Evolutionary conservation across 306 rosid species (phyloP), one percentile per base, ranked within the genome.

Genomic region (Comarum palustre): DNA sequence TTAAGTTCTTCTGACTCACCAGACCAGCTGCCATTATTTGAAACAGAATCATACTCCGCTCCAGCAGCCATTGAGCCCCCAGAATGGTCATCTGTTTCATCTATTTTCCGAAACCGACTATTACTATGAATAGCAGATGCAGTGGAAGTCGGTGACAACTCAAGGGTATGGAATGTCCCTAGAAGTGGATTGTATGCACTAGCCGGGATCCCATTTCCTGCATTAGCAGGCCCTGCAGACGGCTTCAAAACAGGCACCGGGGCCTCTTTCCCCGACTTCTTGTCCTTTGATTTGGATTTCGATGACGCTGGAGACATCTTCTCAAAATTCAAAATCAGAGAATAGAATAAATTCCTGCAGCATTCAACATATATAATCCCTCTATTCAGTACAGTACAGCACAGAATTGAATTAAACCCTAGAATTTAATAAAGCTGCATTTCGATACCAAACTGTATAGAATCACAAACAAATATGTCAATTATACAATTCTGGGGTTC

Each of bases 1-100:
- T 90, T 95, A 71, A 90, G 97, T 71, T 91, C 97, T 77, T 91
- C 99, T 1, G 99, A 95, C 85, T 95, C 99, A 55, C 99, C 97
- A 57, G 97, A 95, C 89, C 97, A 95, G 86, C 99, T 95, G 77
- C 87, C 99, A 75, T 87, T 95, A 62, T 91, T 95, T 31, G 99
- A 95, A 84, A 91, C 89, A 77, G 97, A 85, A 88, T 95, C 99
- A 83, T 87, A 90, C 88, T 95, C 99, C 58, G 52, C 62, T 72
- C 86, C 86, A 20, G 96, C 69, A 42, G 83, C 84, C 63, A 74
- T 72, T 4, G 85, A 83, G 77, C 82, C 87, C 46, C 83, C 96
- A 39, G 96, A 83, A 66, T 88, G 96, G 66, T 90, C 97, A 74
- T 94, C 99, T 66, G 93, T 85, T 73, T 89, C 99, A 60, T 95